phyloP scores from a whole-genome alignment of 2,329 filamentous ascomycete genomes.

The Penicillium nordicum region DNA sequence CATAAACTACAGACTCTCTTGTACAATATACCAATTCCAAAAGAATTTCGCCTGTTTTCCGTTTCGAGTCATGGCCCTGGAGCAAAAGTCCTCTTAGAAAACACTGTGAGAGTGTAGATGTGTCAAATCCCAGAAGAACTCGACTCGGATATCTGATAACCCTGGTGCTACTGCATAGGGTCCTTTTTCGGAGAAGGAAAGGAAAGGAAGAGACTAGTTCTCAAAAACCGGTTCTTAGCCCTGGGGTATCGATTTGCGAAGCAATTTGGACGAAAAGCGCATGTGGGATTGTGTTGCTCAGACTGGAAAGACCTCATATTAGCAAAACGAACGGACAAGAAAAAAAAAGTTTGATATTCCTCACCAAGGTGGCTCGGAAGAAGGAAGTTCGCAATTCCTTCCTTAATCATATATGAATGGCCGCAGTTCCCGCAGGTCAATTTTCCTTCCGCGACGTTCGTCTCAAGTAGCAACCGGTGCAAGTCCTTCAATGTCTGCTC shows the following conservation, averaged over 20 bases:
- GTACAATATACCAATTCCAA: slow-evolving; percentile 26
- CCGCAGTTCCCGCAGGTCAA: slow-evolving; percentile 87
- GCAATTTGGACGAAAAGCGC: slow-evolving; percentile 1
- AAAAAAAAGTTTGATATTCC: background rate
- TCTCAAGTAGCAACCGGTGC: slow-evolving; percentile 81
- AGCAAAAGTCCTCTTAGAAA: background rate
- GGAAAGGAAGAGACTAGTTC: background rate
- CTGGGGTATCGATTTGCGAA: slow-evolving; percentile 8
- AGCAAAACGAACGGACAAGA: background rate
- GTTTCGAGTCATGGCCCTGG: background rate
- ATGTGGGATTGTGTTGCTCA: background rate
- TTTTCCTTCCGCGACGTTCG: slow-evolving; percentile 82
- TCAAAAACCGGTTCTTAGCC: background rate
- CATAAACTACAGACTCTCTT: slow-evolving; percentile 22
- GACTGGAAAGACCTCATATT: background rate
- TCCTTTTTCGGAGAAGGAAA: background rate
- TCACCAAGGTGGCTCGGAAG: slow-evolving; percentile 80
- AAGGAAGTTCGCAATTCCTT: slow-evolving; percentile 95
- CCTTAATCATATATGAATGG: slow-evolving; percentile 90
- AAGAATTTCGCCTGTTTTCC: slow-evolving; percentile 10
- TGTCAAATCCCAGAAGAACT: background rate
- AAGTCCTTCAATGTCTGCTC: slow-evolving; percentile 72
- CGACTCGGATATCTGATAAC: background rate
- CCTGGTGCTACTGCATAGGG: background rate
- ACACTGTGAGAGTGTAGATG: background rate